Evolutionary conservation across 306 rosid species (phyloP), one percentile per base, ranked within the genome.

Genomic region (Prunus mongolica): DNA sequence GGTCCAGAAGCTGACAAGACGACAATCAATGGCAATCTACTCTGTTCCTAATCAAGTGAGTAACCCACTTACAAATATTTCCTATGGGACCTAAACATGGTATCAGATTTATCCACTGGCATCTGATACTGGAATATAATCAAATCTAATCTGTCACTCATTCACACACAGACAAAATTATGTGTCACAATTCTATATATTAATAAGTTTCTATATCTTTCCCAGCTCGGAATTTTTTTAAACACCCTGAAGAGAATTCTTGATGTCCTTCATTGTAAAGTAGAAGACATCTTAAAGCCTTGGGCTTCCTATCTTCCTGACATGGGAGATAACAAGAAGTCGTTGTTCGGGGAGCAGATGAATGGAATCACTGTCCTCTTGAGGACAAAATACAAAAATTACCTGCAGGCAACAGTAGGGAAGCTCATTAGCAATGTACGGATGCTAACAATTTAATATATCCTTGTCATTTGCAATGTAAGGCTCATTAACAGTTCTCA

Each of bases 1-100:
- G 80, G 97, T 95, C 67, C 98, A 95, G 85, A 95, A 92, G 88
- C 88, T 95, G 70, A 96, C 98, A 87, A 92, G 98, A 87, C 88
- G 98, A 79, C 98, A 95, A 80, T 88, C 98, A 75, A 46, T 82
- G 81, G 27, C 89, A 30, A 90, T 83, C 50, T 92, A 85, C 66
- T 60, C 82, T 55, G 90, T 89, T 79, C 98, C 98, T 74, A 85
- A 83, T 84, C 98, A 95, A 78, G 98, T 90, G 78, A 84, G 89
- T 81, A 45, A 69, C 70, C 68, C 46, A 72, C 49, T 34, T 34
- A 2, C 73, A 55, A 70, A 15, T 74, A 54, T 70, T 54, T 6
- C 56, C 65, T 13, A 56, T 8, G 20, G 1, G 71, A 45, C 12
- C 20, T 12, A 45, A 45, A 45, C 54, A 22, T 2, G 11, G 52